phyloP scores from a whole-genome alignment of 2,329 filamentous ascomycete genomes.

The Xylariaceae sp. region DNA sequence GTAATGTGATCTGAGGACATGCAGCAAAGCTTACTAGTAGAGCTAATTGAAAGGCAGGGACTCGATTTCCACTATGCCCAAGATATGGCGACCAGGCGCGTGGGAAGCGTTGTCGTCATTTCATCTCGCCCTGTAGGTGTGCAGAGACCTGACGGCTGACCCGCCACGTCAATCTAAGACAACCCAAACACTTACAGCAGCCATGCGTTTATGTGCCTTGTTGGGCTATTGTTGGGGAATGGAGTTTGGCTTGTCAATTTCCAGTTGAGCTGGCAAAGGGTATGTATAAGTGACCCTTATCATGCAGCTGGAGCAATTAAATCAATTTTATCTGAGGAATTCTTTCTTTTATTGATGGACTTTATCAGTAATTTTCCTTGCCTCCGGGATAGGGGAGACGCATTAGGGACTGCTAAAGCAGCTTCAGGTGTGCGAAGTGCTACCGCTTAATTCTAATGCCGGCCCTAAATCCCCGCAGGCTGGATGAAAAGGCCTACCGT shows the following conservation, averaged over 20 bases:
- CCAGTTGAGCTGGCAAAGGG: constrained; percentile 1
- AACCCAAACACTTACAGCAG: constrained; percentile 11
- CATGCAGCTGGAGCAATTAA: background rate
- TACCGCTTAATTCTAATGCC: constrained; percentile 13
- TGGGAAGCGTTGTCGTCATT: background rate
- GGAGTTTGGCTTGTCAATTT: background rate
- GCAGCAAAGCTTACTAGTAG: background rate
- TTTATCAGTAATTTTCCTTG: constrained; percentile 6
- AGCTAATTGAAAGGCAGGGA: background rate
- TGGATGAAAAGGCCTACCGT: constrained; percentile 18
- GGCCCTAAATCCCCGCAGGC: constrained; percentile 19
- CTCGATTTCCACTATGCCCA: constrained; percentile 6
- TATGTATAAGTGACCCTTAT: constrained; percentile 6
- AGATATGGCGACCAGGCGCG: background rate
- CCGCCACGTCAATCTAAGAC: constrained; percentile 25
- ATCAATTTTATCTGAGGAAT: background rate
- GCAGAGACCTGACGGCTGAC: constrained; percentile 8
- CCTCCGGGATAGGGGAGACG: constrained; percentile 4
- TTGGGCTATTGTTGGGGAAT: background rate
- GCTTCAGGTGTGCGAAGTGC: constrained; percentile 8
- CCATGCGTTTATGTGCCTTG: background rate
- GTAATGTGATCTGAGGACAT: constrained; percentile 18
- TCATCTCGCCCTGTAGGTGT: background rate
- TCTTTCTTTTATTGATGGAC: constrained; percentile 14
- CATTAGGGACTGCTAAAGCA: constrained; percentile 4